Evolutionary conservation across 1,284 basidiomycete species (phyloP).

Genomic region (Austropuccinia psidii): DNA sequence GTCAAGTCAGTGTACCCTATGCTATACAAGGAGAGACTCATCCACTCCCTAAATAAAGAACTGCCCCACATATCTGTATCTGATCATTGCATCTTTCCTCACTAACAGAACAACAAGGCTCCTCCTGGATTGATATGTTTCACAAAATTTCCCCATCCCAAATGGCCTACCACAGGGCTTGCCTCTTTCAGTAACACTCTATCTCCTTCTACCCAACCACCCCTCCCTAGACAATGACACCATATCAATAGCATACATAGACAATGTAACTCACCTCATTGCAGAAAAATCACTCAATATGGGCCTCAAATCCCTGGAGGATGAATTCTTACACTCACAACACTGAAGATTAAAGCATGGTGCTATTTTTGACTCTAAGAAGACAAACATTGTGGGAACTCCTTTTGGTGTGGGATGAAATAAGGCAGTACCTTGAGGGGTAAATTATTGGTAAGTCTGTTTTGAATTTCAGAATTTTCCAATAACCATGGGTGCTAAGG

Average conservation of each 20-base stretch:
- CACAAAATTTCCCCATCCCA: background rate
- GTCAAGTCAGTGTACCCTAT: too few relatives aligned
- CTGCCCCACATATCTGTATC: background rate
- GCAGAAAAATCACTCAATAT: background rate
- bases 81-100: background rate
- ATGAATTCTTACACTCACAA: background rate
- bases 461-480: too few relatives aligned
- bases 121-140: background rate
- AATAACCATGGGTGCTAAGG: too few relatives aligned
- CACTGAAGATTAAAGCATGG: background rate
- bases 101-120: background rate
- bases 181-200: background rate
- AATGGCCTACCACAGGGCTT: background rate
- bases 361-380: background rate
- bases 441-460: too few relatives aligned
- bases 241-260: background rate
- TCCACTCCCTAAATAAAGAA: background rate
- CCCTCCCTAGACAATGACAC: background rate
- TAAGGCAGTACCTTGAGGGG: too few relatives aligned
- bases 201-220: background rate
- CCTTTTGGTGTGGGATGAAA: too few relatives aligned
- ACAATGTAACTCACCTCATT: background rate
- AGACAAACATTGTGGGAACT: too few relatives aligned
- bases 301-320: background rate
- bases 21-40: background rate